A percentile compares a stretch with the other conserved stretches of the same genome.
Evolutionary conservation across 2,329 filamentous ascomycete species (phyloP).

Genomic region (Fusarium xylarioides): DNA sequence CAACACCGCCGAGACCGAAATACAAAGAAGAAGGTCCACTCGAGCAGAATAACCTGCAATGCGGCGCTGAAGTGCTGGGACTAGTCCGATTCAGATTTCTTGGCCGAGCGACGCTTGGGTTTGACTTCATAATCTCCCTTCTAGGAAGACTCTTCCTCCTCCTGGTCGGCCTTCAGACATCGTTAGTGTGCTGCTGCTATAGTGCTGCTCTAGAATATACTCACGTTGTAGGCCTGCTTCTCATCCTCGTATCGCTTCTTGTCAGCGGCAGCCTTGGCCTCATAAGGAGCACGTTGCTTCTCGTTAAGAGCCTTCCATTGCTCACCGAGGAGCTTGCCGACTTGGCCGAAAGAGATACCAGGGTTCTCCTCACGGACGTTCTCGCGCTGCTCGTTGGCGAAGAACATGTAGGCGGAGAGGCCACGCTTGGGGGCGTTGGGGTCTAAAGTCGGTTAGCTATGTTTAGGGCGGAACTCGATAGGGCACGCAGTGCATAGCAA

Average conservation of each 20-base stretch:
- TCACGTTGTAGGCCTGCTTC: conserved; percentile 92
- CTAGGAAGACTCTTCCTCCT: conserved; percentile 66
- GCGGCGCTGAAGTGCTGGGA: conserved; percentile 10
- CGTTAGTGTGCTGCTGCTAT: conserved; percentile 41
- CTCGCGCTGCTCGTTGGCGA: conserved; percentile 98
- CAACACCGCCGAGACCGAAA: conserved; percentile 54
- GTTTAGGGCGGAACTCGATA: neutral
- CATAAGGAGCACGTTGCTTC: conserved; percentile 92
- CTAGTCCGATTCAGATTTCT: conserved; percentile 21
- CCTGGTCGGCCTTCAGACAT: conserved; percentile 62
- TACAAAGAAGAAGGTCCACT: conserved; percentile 45
- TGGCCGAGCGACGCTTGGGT: conserved; percentile 17
- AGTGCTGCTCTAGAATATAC: conserved; percentile 43
- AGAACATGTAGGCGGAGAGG: conserved; percentile 99
- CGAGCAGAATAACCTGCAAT: conserved; percentile 22
- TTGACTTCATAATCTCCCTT: conserved; percentile 11
- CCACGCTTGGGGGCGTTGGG: conserved; percentile 99
- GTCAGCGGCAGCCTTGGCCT: conserved; percentile 94
- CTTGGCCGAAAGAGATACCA: conserved; percentile 97
- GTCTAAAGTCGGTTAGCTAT: conserved; percentile 62
- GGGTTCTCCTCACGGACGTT: conserved; percentile 99
- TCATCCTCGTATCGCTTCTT: conserved; percentile 99
- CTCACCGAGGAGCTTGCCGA: conserved; percentile 98
- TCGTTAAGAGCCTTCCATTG: conserved; percentile 97
- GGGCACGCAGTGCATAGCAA: neutral